These are phyloP conservation scores for Stentor coeruleus DNA, from an alignment of 73 alveolate species.

Conservation along the genomic window DNA sequence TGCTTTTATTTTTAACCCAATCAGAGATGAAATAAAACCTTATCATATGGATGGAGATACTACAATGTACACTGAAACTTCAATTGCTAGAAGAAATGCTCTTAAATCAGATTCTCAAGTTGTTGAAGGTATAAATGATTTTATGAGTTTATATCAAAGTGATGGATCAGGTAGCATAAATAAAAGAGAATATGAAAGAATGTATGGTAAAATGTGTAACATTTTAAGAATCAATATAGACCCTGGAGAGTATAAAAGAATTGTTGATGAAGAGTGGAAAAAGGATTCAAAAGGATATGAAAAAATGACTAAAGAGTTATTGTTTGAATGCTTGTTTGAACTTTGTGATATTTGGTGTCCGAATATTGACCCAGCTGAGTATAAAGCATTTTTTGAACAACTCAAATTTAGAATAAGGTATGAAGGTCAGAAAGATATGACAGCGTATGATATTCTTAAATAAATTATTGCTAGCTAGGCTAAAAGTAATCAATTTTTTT, in stretches of 20 bases:
- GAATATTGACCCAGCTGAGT: conserved; percentile 47
- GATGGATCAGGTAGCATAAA: conserved; percentile 34
- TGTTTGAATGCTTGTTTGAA: conserved; percentile 44
- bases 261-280: conserved; percentile 46
- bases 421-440: conserved; percentile 51
- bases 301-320: conserved; percentile 35
- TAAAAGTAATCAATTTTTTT: no score
- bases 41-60: conserved; percentile 60
- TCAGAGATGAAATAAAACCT: conserved; percentile 48
- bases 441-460: conserved; percentile 45
- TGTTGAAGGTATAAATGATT: conserved; percentile 43
- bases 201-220: conserved; percentile 51
- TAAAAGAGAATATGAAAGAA: conserved; percentile 47
- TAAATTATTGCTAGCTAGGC: no score
- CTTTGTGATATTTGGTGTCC: conserved; percentile 68
- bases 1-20: conserved; percentile 29
- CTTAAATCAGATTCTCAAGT: conserved; percentile 37
- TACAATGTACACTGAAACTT: conserved; percentile 41
- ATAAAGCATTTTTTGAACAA: conserved; percentile 47
- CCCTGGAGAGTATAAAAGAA: conserved; percentile 53
- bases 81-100: conserved; percentile 35
- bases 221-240: conserved; percentile 58
- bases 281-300: conserved; percentile 35
- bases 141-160: conserved; percentile 36
- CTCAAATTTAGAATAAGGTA: conserved; percentile 53